These are phyloP conservation scores for Achaetomiella virescens DNA, from an alignment of 495 filamentous ascomycete genomes.

Conservation along the genomic window DNA sequence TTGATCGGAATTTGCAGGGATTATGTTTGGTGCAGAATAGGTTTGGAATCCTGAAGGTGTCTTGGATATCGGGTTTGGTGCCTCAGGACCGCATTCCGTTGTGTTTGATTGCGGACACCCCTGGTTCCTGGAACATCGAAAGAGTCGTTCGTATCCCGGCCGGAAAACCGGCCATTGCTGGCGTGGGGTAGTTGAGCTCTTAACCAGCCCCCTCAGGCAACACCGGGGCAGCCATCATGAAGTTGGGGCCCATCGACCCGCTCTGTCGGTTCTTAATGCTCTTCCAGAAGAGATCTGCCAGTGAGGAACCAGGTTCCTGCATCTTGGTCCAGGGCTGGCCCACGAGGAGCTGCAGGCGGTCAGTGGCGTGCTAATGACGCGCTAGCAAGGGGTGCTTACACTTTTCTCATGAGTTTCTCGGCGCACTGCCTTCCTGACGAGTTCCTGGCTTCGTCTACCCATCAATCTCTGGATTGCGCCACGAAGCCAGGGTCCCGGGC, in stretches of 20 bases:
- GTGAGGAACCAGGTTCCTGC: neutral
- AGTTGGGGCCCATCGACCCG: neutral
- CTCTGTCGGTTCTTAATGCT: neutral
- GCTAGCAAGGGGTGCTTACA: slow-evolving; percentile 15
- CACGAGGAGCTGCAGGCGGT: slow-evolving; percentile 12
- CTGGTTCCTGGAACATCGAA: too few relatives aligned
- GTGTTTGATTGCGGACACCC: too few relatives aligned
- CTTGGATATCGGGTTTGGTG: too few relatives aligned
- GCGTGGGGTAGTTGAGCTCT: neutral
- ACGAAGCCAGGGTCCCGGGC: too few relatives aligned
- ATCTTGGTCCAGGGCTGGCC: neutral
- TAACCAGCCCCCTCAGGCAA: neutral
- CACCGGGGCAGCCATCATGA: neutral
- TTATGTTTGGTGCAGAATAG: too few relatives aligned
- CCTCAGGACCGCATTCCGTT: too few relatives aligned
- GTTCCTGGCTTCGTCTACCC: neutral
- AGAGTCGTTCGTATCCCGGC: too few relatives aligned
- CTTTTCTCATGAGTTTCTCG: neutral
- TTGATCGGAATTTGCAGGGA: too few relatives aligned
- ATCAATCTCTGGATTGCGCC: too few relatives aligned
- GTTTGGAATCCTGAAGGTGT: too few relatives aligned
- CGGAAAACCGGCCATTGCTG: too few relatives aligned
- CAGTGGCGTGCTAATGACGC: slow-evolving; percentile 9
- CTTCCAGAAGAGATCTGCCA: slow-evolving; percentile 4
- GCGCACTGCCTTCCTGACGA: neutral